These are phyloP conservation scores for Eragrostis tef DNA, from an alignment of 202 grass and related monocot species.

Conservation along the genomic window DNA sequence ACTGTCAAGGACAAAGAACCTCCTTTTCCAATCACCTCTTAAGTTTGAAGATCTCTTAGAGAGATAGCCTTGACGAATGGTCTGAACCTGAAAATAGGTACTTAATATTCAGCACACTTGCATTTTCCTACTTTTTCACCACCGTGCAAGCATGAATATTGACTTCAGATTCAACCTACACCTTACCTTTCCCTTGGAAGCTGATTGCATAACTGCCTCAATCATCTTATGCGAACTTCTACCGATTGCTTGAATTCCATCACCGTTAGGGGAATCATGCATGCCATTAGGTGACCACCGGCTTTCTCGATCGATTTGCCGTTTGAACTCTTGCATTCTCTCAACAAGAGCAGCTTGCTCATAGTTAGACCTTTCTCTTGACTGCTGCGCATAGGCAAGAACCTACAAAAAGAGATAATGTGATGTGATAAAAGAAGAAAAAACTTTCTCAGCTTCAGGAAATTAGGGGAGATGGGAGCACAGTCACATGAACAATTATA, in stretches of 20 bases:
- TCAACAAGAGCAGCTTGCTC: conserved; percentile 88
- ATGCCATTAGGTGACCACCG: conserved; percentile 78
- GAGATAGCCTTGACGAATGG: conserved; percentile 97
- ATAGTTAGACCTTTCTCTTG: conserved; percentile 96
- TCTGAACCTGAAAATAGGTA: conserved; percentile 79
- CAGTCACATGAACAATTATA: too few relatives aligned
- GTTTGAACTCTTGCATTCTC: conserved; percentile 98
- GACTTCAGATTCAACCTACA: background rate
- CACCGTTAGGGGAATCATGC: conserved; percentile 80
- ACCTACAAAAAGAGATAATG: conserved; percentile 57
- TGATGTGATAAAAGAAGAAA: conserved; percentile 16
- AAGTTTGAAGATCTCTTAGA: conserved; percentile 97
- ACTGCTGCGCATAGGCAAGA: conserved; percentile 93
- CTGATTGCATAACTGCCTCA: conserved; percentile 91
- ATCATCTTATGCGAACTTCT: conserved; percentile 99
- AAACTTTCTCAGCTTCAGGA: conserved; percentile 15
- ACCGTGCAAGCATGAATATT: conserved; percentile 16
- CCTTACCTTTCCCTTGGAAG: conserved; percentile 86
- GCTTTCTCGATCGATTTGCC: conserved; percentile 93
- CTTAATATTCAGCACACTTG: conserved; percentile 34
- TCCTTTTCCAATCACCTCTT: conserved; percentile 99
- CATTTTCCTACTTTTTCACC: background rate
- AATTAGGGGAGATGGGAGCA: too few relatives aligned
- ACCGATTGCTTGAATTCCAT: conserved; percentile 96
- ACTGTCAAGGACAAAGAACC: conserved; percentile 98